A percentile compares a stretch with the other conserved stretches of the same genome.
Conservation (phyloP, 2,329 filamentous ascomycete genomes). For the Stachybotrys chartarum region DNA sequence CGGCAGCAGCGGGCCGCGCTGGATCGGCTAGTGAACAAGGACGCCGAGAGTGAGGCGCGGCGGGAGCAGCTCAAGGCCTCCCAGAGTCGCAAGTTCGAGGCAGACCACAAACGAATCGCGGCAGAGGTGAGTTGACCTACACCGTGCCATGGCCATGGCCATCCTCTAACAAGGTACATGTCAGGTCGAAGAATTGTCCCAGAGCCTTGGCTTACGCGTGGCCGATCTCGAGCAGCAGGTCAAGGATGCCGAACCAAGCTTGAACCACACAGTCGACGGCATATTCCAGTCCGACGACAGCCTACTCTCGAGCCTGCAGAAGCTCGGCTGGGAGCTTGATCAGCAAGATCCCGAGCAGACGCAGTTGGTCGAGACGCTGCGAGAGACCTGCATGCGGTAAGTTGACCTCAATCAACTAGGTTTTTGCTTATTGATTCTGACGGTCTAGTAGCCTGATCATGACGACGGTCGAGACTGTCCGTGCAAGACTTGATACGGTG, state of each 20-base stretch:
- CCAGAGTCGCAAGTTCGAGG: slow-evolving; percentile 21
- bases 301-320: slow-evolving; percentile 57
- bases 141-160: neutral
- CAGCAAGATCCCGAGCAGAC: slow-evolving; percentile 44
- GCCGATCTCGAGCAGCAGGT: slow-evolving; percentile 45
- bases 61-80: slow-evolving; percentile 20
- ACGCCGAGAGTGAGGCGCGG: slow-evolving; percentile 18
- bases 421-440: slow-evolving; percentile 1
- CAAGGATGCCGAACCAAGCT: slow-evolving; percentile 32
- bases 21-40: slow-evolving; percentile 38
- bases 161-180: neutral
- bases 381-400: slow-evolving; percentile 49
- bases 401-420: neutral
- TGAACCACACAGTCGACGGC: slow-evolving; percentile 41
- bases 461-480: slow-evolving; percentile 46
- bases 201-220: slow-evolving; percentile 36
- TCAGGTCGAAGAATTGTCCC: slow-evolving; percentile 41
- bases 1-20: slow-evolving; percentile 56
- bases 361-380: slow-evolving; percentile 47
- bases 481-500: slow-evolving; percentile 47
- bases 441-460: slow-evolving; percentile 43
- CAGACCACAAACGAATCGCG: slow-evolving; percentile 32
- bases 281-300: slow-evolving; percentile 57
- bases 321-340: slow-evolving; percentile 55
- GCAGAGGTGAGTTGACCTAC: slow-evolving; percentile 27